These are phyloP conservation scores for Lenwebbia sp. DNA, from an alignment of 345 rosid species.

Conservation along the genomic window DNA sequence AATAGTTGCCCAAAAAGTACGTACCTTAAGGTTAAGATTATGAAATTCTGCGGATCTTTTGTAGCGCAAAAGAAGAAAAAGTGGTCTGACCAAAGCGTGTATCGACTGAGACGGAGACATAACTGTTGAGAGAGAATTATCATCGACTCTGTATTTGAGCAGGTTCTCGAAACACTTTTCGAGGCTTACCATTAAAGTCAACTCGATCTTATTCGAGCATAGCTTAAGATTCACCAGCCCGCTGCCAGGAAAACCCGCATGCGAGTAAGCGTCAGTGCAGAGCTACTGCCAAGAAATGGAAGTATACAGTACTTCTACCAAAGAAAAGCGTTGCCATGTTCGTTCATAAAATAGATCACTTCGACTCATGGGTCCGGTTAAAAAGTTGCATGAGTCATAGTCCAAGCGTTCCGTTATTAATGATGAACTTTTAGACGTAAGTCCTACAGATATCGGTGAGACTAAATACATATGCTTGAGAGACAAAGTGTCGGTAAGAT, in stretches of 20 bases:
- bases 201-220: neutral
- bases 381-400: neutral
- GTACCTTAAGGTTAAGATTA: neutral
- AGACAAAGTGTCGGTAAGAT: neutral
- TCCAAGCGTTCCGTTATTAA: neutral
- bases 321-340: neutral
- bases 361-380: neutral
- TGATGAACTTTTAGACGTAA: neutral
- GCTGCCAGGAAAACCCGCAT: neutral
- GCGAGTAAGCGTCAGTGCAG: neutral
- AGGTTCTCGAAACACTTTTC: neutral
- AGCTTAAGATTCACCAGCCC: neutral
- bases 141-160: neutral
- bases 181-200: neutral
- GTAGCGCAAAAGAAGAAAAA: neutral
- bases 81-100: neutral
- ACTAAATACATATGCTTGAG: neutral
- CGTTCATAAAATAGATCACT: neutral
- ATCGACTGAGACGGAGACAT: neutral
- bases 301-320: neutral
- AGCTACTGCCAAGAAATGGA: neutral
- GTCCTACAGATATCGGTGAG: neutral
- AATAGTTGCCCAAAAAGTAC: neutral
- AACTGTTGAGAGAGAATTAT: neutral
- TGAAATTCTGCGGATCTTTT: neutral